These are phyloP conservation scores for Closterium sp. DNA, from an alignment of 139 green algal species.

Conservation along the genomic window DNA sequence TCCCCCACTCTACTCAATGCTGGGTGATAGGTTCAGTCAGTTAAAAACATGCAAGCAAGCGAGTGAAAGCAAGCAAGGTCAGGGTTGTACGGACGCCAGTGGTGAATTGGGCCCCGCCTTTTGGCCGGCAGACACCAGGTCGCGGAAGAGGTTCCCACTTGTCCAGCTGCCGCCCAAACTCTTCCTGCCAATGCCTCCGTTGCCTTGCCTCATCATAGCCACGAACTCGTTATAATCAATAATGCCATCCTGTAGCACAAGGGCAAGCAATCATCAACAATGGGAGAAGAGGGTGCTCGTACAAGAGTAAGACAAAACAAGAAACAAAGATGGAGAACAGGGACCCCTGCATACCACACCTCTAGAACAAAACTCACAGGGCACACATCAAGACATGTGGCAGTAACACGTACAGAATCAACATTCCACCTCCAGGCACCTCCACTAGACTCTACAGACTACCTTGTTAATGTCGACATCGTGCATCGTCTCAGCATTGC, in stretches of 20 bases:
- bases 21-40: neutral
- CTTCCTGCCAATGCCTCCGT: conserved; percentile 34
- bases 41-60: neutral
- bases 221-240: conserved; percentile 55
- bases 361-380: too few relatives aligned
- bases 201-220: conserved; percentile 48
- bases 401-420: too few relatives aligned
- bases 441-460: too few relatives aligned
- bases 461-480: conserved; percentile 32
- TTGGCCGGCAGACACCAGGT: neutral
- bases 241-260: conserved; percentile 40
- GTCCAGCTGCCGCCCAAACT: conserved; percentile 5
- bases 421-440: too few relatives aligned
- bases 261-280: neutral
- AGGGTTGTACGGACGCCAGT: neutral
- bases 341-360: too few relatives aligned
- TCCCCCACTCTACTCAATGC: neutral
- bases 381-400: too few relatives aligned
- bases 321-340: too few relatives aligned
- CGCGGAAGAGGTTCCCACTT: conserved; percentile 7
- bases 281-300: neutral
- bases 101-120: neutral
- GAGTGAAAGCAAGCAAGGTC: neutral
- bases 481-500: conserved; percentile 28
- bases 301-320: neutral